Evolutionary conservation across 805 yeast species (phyloP), one percentile per base, ranked within the genome.

Genomic region (Clavispora asparagi): DNA sequence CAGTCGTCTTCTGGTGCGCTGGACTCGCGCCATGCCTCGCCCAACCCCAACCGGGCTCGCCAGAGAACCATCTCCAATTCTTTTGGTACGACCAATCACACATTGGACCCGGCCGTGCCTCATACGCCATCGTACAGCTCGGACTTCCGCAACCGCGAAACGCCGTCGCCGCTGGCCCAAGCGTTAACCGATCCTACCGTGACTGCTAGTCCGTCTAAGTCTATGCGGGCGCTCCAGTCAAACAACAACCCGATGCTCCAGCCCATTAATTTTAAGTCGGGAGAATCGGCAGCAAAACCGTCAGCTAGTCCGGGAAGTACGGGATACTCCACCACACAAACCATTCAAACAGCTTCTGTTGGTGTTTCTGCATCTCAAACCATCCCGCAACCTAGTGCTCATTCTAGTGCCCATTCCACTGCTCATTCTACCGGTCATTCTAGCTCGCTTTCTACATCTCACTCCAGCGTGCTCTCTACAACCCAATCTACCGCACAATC

Each of bases 161-260:
- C 73, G 4, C 67, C 77, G 7, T 64, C 76, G 7, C 71, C 72
- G 8, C 57, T 68, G 42, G 59, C 58, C 26, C 56, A 63, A 1
- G 49, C 64, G 6, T 38, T 59, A 33, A 45, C 55, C 1, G 54
- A 57, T 7, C 38, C 47, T 3, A 38, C 50, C 1, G 54, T 55
- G 40, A 57, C 67, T 1, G 57, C 56, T 36, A 71, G 76, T 3
- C 77, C 77, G 6, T 71, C 65, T 4, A 67, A 62, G 51, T 63
- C 64, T 8, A 66, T 79, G 84, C 76, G 78, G 53, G 82, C 83
- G 1, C 61, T 78, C 12, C 76, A 74, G 16, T 53, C 71, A 1
- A 64, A 57, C 41, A 57, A 67, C 28, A 68, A 73, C 44, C 82
- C 82, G 7, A 58, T 79, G 33, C 63, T 79, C 37, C 83, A 78